Evolutionary conservation across 805 yeast species (phyloP), one percentile per base, ranked within the genome.

Genomic region (Jamesozyma gamospora): DNA sequence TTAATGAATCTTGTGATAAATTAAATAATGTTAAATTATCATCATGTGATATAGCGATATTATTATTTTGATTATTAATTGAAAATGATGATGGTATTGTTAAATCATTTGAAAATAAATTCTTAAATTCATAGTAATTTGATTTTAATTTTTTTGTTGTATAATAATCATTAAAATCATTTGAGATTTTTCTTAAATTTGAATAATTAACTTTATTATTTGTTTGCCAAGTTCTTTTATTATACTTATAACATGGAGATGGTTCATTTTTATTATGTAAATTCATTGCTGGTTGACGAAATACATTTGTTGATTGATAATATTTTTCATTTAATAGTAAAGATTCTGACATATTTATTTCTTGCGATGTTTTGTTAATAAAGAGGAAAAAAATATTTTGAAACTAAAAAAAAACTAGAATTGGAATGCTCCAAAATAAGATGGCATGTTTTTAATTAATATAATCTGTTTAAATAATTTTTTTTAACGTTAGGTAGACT

Each of bases 91-190:
- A 4, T 4, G 19, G 12, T 3, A 16, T 4, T 4, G 18, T 12
- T 14, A 18, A 16, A n/a, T 16, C 15, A 17, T 35, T 24, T 16
- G 16, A 12, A 21, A 19, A 34, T 4, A 44, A 34, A 4, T 24
- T 19, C 15, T 36, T 33, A 2, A 53, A 18, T 12, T 43, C 39
- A 56, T 56, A 58, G 35, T 49, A 56, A 21, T 51, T 51, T 4
- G 60, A 53, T 28, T 41, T 41, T 11, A 58, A 42, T 41, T 52
- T 56, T 35, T 46, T 47, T 0, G 60, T 53, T 2, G 50, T 47
- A 31, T 49, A 52, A 34, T 37, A 51, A 35, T 54, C 62, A 39
- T 58, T 56, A 36, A 43, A 52, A 24, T 56, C 58, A 14, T 53
- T 54, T 2, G 58, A 52, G 8, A 47, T 52, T 36, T 51, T 53